phyloP scores from a whole-genome alignment of 148 eudicot species.

The Talinum fruticosum region DNA sequence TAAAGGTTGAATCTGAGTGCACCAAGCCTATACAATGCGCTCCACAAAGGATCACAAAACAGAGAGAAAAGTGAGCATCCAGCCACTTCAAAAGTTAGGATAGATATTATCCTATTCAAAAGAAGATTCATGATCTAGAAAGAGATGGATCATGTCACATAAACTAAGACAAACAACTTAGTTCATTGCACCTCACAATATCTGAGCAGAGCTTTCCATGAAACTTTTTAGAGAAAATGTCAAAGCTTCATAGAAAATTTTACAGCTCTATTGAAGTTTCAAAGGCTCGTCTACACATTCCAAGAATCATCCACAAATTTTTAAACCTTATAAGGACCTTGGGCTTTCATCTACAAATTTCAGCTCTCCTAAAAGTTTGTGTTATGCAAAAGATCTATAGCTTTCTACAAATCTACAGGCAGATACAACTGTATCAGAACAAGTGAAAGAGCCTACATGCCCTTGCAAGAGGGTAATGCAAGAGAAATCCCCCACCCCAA shows the following conservation, averaged over 20 bases:
- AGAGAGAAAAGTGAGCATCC: conserved; percentile 12
- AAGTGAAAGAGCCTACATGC: conserved; percentile 3
- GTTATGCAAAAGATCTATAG: not conserved
- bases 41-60: conserved; percentile 1
- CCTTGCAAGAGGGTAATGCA: not conserved
- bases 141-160: conserved; percentile 19
- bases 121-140: conserved; percentile 29
- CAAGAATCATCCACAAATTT: not conserved
- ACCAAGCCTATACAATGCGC: conserved; percentile 12
- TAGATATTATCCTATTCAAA: not conserved
- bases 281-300: not conserved
- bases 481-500: not conserved
- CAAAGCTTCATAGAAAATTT: not conserved
- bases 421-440: not conserved
- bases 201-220: not conserved
- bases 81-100: not conserved
- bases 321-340: not conserved
- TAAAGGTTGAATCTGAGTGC: conserved; percentile 18
- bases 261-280: not conserved
- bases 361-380: not conserved
- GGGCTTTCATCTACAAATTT: not conserved
- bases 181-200: not conserved
- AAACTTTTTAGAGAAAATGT: not conserved
- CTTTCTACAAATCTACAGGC: conserved; percentile 12
- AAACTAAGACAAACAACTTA: not conserved